Evolutionary conservation across 164 flowering plant species (phyloP), one percentile per base, ranked within the genome.

Genomic region (Vitis rotundifolia): DNA sequence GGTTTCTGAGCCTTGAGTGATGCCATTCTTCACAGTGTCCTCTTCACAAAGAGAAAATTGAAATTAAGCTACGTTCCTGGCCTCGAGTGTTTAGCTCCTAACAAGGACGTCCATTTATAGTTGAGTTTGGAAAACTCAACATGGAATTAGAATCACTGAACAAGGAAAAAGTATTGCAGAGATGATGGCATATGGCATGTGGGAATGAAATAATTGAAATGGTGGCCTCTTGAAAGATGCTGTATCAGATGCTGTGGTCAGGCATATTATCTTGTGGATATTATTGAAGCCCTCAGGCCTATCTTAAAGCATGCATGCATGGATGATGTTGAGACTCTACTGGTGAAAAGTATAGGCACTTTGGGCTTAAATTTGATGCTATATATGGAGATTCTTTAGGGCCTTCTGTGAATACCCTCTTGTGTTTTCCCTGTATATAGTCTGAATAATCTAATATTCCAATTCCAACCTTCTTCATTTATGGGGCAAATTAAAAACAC

Each of bases 1-100:
- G 86, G 86, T 70, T 80, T 85, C 73, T 81, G 85, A 16, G 77
- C 76, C 68, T 85, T 85, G 72, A 80, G 22, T 65, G 88, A 83
- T 69, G 89, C 84, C 89, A 85, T 85, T 59, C 26, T 22, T 22
- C 26, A 22, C 26, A 22, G 2, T 22, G 26, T 22, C 31, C 54
- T 61, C 71, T 59, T 29, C 19, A 26, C 31, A 44, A 28, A 28
- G 5, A 37, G 44, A 37, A 6, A 37, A 3, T 37, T 37, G 7
- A 6, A 37, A 37, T 37, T 37, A 37, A 37, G 5, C 6, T 59
- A 44, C 14, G 13, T 67, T 44, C 71, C 56, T 74, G 77, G 76
- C 65, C 68, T 67, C 57, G 56, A 62, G 57, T 75, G 9, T 3
- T 48, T 69, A 62, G 56, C 16, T 69, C 26, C 14, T 37, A 3